Percentiles rank a stretch among this genome's conserved stretches.
Evolutionary conservation across 2,329 filamentous ascomycete genomes (phyloP).

Genomic region (Ceratocystis destructans): DNA sequence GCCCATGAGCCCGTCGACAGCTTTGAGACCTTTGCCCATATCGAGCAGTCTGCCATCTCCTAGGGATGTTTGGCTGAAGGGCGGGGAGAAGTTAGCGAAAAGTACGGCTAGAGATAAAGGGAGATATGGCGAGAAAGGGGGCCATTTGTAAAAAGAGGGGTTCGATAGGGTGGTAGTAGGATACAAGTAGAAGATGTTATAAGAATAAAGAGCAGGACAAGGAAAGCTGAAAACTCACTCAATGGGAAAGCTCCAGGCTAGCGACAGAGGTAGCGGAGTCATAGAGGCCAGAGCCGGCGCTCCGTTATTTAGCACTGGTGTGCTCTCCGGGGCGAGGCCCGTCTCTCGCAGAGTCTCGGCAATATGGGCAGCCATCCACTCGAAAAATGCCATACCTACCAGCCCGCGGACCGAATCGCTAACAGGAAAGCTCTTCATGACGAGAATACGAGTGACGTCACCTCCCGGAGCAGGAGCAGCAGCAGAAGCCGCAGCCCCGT

Average conservation of each 20-base stretch:
- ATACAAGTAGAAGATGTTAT: background rate
- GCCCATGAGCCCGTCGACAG: conserved; percentile 43
- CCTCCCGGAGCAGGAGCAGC: background rate
- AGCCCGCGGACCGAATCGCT: conserved; percentile 41
- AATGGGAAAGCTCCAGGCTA: conserved; percentile 58
- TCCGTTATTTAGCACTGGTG: background rate
- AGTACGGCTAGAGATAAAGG: background rate
- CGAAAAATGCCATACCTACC: conserved; percentile 47
- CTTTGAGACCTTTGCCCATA: conserved; percentile 55
- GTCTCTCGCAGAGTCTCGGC: conserved; percentile 37
- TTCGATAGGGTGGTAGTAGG: background rate
- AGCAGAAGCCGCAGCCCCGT: background rate
- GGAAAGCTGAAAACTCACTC: conserved; percentile 36
- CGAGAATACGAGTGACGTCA: conserved; percentile 21
- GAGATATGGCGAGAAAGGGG: no score
- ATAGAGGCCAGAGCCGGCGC: background rate
- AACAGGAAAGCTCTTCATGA: conserved; percentile 44
- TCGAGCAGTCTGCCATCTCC: conserved; percentile 43
- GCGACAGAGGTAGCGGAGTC: conserved; percentile 41
- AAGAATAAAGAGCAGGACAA: background rate
- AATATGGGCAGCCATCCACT: conserved; percentile 53
- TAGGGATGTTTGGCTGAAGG: conserved; percentile 46
- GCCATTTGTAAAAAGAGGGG: no score
- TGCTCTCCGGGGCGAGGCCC: background rate
- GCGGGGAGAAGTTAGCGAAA: conserved; percentile 21